A percentile compares a stretch with the other conserved stretches of the same genome.
Evolutionary conservation across 2,329 filamentous ascomycete species (phyloP).

Genomic region (Pseudogymnoascus sp.): DNA sequence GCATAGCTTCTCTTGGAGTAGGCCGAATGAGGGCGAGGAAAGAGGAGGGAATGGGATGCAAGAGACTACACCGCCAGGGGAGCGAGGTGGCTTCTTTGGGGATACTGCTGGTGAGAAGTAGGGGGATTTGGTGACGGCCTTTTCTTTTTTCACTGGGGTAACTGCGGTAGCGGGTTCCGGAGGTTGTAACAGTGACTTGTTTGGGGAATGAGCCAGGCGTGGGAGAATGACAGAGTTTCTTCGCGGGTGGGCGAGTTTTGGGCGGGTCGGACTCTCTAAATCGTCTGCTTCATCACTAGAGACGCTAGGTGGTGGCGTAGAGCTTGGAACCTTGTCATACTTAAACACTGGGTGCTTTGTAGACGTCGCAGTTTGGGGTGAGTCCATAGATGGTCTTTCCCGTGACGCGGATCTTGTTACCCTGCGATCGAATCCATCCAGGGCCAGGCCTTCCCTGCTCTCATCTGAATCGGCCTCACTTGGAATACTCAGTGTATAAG

Average conservation of each 20-base stretch:
- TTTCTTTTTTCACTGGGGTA: background rate
- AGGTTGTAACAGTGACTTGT: background rate
- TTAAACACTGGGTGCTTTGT: background rate
- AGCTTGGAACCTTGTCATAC: background rate
- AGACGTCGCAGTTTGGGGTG: background rate
- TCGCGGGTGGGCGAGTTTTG: background rate
- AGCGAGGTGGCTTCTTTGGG: constrained; percentile 2
- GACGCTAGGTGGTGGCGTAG: background rate
- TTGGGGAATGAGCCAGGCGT: background rate
- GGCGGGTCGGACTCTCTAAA: background rate
- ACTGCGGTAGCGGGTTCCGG: background rate
- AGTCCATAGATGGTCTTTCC: background rate
- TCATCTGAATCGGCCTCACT: background rate
- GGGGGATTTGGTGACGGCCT: constrained; percentile 22
- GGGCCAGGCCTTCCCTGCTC: background rate
- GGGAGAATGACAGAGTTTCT: background rate
- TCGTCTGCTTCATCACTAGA: background rate
- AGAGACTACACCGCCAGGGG: constrained; percentile 33
- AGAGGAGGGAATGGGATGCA: constrained; percentile 60
- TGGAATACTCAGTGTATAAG: background rate
- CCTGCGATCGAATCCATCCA: background rate
- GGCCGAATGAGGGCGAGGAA: constrained; percentile 55
- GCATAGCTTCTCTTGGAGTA: constrained; percentile 75
- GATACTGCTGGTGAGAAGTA: constrained; percentile 21
- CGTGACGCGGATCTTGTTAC: background rate